Evolutionary conservation across 1,284 basidiomycete species (phyloP).

Genomic region (Agaricales sp.): DNA sequence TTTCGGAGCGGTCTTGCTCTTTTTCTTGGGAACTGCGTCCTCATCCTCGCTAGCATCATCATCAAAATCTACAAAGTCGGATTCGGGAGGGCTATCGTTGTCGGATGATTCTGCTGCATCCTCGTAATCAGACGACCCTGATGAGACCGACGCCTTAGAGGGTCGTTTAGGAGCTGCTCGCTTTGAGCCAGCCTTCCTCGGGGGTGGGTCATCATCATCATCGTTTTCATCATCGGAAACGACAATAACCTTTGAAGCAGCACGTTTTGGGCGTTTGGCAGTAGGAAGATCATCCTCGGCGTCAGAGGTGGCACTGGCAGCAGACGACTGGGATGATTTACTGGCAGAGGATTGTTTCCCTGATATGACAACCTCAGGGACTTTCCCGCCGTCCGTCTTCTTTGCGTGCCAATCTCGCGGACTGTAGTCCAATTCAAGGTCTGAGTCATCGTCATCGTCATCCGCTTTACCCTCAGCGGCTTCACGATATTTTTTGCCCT

Average conservation of each 20-base stretch:
- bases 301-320: slow-evolving; percentile 4
- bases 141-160: slow-evolving; percentile 12
- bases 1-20: not conserved
- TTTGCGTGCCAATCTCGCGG: slow-evolving; percentile 1
- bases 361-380: not conserved
- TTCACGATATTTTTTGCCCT: slow-evolving; percentile 60
- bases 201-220: slow-evolving; percentile 5
- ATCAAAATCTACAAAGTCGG: slow-evolving; percentile 9
- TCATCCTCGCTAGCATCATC: slow-evolving; percentile 10
- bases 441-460: slow-evolving; percentile 1
- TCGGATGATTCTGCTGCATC: slow-evolving; percentile 10
- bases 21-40: not conserved
- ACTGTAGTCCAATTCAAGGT: not conserved
- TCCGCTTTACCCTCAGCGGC: slow-evolving; percentile 18
- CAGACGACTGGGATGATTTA: slow-evolving; percentile 2
- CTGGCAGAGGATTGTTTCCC: slow-evolving; percentile 6
- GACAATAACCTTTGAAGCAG: not conserved
- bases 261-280: not conserved
- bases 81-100: slow-evolving; percentile 8
- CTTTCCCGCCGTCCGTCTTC: slow-evolving; percentile 8
- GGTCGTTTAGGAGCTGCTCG: slow-evolving; percentile 11
- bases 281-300: slow-evolving; percentile 12
- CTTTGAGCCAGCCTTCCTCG: slow-evolving; percentile 12
- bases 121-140: slow-evolving; percentile 10
- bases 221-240: slow-evolving; percentile 12